phyloP scores from a whole-genome alignment of 371 early-diverging fungal genomes.

The Rhizomucor miehei region DNA sequence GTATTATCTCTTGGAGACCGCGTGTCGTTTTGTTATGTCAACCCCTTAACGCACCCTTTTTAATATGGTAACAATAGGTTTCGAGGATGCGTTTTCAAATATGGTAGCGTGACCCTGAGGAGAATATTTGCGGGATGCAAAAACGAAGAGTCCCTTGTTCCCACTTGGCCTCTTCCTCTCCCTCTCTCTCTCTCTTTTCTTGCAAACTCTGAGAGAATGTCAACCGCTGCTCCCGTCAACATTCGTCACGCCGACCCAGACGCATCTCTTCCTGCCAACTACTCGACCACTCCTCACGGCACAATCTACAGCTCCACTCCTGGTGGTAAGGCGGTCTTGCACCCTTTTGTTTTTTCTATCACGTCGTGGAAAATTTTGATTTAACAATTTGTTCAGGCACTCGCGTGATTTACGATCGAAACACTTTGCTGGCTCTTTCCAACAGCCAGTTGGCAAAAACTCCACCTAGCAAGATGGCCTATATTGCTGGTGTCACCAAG shows the following conservation, averaged over 20 bases:
- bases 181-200: background rate
- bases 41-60: too few species aligned
- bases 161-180: background rate
- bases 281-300: slow-evolving; percentile 58
- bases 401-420: slow-evolving; percentile 66
- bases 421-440: slow-evolving; percentile 59
- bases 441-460: slow-evolving; percentile 64
- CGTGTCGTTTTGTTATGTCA: too few species aligned
- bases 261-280: slow-evolving; percentile 49
- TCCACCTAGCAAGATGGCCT: slow-evolving; percentile 59
- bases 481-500: slow-evolving; percentile 64
- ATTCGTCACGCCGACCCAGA: slow-evolving; percentile 52
- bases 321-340: slow-evolving; percentile 42
- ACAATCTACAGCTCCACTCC: slow-evolving; percentile 62
- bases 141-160: too few species aligned
- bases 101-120: background rate
- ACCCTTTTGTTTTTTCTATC: background rate
- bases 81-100: too few species aligned
- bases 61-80: too few species aligned
- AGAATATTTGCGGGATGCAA: too few species aligned
- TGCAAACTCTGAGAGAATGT: slow-evolving; percentile 9
- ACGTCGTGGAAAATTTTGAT: slow-evolving; percentile 1
- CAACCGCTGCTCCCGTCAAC: slow-evolving; percentile 39
- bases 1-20: too few species aligned
- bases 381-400: slow-evolving; percentile 34